phyloP scores from a whole-genome alignment of 345 rosid genomes.

The Cardiospermum halicacabum region DNA sequence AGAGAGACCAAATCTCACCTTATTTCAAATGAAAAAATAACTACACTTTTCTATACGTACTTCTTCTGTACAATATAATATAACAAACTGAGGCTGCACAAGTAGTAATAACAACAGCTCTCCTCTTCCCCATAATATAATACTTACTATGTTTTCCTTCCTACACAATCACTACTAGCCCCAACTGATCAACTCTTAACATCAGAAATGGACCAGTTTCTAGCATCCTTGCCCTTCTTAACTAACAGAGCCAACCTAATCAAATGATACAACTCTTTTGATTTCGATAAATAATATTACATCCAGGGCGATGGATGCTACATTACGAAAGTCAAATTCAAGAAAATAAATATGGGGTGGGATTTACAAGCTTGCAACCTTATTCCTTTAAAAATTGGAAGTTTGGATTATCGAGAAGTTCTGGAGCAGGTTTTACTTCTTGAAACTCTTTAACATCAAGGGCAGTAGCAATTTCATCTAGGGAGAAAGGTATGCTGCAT shows the following conservation, averaged over 20 bases:
- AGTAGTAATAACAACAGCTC: conserved; percentile 11
- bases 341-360: conserved; percentile 9
- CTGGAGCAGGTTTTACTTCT: conserved; percentile 55
- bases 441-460: conserved; percentile 56
- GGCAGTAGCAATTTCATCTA: conserved; percentile 57
- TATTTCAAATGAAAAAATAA: no score
- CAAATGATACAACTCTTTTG: conserved; percentile 27
- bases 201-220: background rate
- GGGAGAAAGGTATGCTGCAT: conserved; percentile 78
- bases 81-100: conserved; percentile 12
- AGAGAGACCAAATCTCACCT: no score
- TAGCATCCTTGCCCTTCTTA: conserved; percentile 18
- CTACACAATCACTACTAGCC: conserved; percentile 17
- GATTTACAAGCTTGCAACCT: conserved; percentile 34
- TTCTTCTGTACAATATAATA: conserved; percentile 29
- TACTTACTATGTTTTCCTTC: conserved; percentile 18
- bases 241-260: conserved; percentile 28
- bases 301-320: conserved; percentile 27
- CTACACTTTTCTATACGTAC: conserved; percentile 6
- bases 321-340: background rate
- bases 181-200: conserved; percentile 7
- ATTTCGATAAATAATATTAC: conserved; percentile 21
- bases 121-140: conserved; percentile 5
- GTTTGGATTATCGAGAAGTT: conserved; percentile 64
- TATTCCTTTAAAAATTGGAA: conserved; percentile 73